Evolutionary conservation across 352 stramenopile genomes (phyloP), one percentile per base, ranked within the genome.

Genomic region (Pythium apleroticum): DNA sequence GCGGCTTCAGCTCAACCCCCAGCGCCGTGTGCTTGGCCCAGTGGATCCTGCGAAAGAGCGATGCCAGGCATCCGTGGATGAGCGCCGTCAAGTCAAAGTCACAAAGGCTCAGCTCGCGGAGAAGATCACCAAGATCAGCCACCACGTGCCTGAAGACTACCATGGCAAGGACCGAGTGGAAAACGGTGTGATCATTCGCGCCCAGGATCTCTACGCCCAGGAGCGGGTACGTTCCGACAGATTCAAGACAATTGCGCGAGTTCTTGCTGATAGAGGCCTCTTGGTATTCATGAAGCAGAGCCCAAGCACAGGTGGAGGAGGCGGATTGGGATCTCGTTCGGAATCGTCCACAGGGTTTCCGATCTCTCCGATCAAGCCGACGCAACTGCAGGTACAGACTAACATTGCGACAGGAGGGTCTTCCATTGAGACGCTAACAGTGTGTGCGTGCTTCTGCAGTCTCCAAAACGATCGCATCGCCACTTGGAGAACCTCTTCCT

Each of bases 31-130:
- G 14, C 41, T 86, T 12, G 76, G 76, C 0, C 70, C 80, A 2
- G 61, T 82, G 20, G 80, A 89, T 25, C 80, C 78, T 7, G 74
- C 65, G 4, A 88, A 88, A 45, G 69, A 73, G 17, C 71, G 79
- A 15, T 77, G 61, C 22, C 57, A 68, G 17, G 55, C 57, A 1
- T 83, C 80, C 9, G 69, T 81, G 0, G 70, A 85, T 24, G 77
- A 84, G 55, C 71, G 73, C 5, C 64, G 57, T 1, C 30, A 53
- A 24, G 52, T 78, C 3, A 49, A 69, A 35, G 60, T 72, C 54
- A 73, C 71, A 46, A 81, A 81, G 48, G 50, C 58, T 4, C 61
- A 76, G 48, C 56, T 91, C 5, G 71, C 76, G 1, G 65, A 74
- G 28, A 88, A 89, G 46, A 70, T 86, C 50, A 84, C 69, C 10